These are phyloP conservation scores for Paramecium octaurelia DNA, from an alignment of 73 alveolate genomes.

Conservation along the genomic window DNA sequence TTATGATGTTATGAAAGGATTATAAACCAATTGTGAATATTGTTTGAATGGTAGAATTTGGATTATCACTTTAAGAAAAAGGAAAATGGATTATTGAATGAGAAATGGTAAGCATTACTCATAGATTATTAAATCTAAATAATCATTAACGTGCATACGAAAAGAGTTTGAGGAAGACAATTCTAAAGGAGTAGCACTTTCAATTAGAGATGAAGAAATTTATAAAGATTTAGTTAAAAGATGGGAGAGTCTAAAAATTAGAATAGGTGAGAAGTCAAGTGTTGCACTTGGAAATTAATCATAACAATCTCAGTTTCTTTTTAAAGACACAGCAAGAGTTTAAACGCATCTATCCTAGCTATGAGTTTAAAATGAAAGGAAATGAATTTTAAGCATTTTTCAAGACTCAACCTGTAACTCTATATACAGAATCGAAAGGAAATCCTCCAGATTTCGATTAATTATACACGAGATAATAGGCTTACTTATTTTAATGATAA, in stretches of 20 bases:
- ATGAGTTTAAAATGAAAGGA: conserved; percentile 49
- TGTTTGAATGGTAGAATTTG: conserved; percentile 56
- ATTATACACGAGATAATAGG: background rate
- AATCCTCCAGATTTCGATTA: background rate
- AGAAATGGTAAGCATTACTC: conserved; percentile 56
- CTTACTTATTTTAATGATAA: background rate
- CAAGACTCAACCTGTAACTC: conserved; percentile 55
- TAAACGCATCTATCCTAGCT: background rate
- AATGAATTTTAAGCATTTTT: conserved; percentile 36
- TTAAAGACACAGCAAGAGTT: conserved; percentile 51
- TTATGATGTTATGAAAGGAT: conserved; percentile 54
- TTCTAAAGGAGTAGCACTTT: conserved; percentile 54
- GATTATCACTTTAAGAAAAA: conserved; percentile 54
- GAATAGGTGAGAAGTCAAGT: too few relatives aligned
- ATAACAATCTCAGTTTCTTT: conserved; percentile 46
- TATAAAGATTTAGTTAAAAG: conserved; percentile 57
- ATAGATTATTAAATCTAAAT: background rate
- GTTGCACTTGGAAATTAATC: conserved; percentile 40
- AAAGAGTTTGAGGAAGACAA: conserved; percentile 52
- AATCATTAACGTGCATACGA: conserved; percentile 30
- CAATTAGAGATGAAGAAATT: conserved; percentile 54
- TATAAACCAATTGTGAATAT: conserved; percentile 61
- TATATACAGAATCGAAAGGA: background rate
- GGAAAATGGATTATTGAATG: conserved; percentile 16
- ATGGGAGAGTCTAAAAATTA: too few relatives aligned